Evolutionary conservation across 805 yeast genomes (phyloP), one percentile per base, ranked within the genome.

Genomic region (Teunomyces barrocoloradensis): DNA sequence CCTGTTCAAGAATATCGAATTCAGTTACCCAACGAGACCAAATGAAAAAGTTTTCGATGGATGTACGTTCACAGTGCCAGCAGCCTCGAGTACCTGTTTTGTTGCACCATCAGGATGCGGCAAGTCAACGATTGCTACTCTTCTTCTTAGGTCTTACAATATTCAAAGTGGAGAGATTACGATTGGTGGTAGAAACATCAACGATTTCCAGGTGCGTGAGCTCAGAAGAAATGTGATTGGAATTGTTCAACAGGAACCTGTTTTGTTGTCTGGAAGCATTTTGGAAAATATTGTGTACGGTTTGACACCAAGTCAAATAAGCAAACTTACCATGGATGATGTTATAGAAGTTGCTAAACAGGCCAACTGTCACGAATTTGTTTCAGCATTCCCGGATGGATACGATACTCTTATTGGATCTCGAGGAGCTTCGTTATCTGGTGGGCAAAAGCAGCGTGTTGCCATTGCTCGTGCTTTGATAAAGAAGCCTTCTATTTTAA

Each of bases 401-500:
- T 81, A 80, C 56, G 80, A 81, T 45, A 81, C 86, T 0, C 63
- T 70, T 17, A 75, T 79, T 45, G 85, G 85, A 1, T 63, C 78
- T 6, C 68, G 81, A 41, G 86, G 86, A 0, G 74, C 82, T 1
- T 66, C 80, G 23, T 61, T 85, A 18, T 81, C 87, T 4, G 91
- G 90, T 33, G 91, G 91, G 10, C 91, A 85, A 63, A 84, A 85
- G 60, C 91, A 85, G 66, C 75, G 89, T 55, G 71, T 85, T 36
- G 90, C 90, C 6, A 82, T 85, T 64, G 91, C 91, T 0, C 69
- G 91, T 52, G 88, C 89, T 1, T 68, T 85, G 50, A 79, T 85
- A 47, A 82, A 86, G 50, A 74, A 79, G 48, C 91, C 91, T 6
- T 71, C 78, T 40, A 73, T 85, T 17, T 66, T 85, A 53, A 74